Percentiles rank a stretch among this genome's conserved stretches.
Conservation (phyloP, 169 alveolate species). For the Theileria luwenshuni region DNA sequence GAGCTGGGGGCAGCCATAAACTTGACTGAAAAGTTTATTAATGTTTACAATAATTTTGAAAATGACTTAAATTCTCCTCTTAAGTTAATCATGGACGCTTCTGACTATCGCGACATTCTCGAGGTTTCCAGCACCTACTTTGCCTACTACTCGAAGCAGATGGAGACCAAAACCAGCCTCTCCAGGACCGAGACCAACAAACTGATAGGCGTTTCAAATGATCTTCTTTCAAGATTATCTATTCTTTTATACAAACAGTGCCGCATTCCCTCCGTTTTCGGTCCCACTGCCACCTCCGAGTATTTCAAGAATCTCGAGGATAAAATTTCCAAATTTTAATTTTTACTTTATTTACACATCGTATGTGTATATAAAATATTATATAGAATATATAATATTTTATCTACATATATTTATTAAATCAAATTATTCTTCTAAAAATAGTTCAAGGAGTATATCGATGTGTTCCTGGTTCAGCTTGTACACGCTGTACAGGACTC, state of each 20-base stretch:
- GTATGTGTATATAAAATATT: background rate
- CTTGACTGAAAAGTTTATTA: background rate
- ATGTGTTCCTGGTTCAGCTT: slow-evolving; percentile 8
- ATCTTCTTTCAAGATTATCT: background rate
- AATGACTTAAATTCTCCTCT: slow-evolving; percentile 1
- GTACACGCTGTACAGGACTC: background rate
- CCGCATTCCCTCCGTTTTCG: background rate
- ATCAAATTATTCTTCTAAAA: background rate
- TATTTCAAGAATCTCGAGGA: slow-evolving; percentile 6
- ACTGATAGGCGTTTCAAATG: slow-evolving; percentile 1
- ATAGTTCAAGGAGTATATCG: slow-evolving; percentile 10
- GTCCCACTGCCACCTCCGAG: background rate
- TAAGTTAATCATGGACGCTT: slow-evolving; percentile 8
- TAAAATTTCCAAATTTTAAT: background rate
- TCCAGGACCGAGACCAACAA: background rate
- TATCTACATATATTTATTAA: background rate
- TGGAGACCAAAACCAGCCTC: background rate
- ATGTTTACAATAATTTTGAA: background rate
- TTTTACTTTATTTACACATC: background rate
- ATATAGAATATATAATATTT: background rate
- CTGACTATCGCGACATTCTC: slow-evolving; percentile 5
- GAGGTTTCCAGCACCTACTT: slow-evolving; percentile 1
- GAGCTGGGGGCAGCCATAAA: background rate
- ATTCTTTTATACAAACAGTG: background rate
- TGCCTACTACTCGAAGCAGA: background rate